Conservation (phyloP, 345 rosid species). For the Sonneratia caseolaris region DNA sequence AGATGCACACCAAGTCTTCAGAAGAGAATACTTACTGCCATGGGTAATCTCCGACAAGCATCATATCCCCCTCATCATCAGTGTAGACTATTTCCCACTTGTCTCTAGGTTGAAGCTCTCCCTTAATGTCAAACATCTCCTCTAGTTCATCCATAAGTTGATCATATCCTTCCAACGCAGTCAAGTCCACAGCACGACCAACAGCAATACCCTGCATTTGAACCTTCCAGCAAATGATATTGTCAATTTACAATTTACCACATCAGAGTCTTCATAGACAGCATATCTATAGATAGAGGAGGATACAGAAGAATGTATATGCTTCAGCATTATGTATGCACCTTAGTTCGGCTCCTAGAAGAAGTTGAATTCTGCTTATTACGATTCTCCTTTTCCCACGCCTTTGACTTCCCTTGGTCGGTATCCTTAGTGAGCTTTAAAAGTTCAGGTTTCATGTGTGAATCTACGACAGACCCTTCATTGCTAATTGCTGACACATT, state of each 20-base stretch:
- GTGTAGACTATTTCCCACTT: constrained; percentile 86
- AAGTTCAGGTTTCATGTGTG: constrained; percentile 40
- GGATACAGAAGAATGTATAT: background rate
- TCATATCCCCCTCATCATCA: constrained; percentile 90
- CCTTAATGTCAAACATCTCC: constrained; percentile 68
- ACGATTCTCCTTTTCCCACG: constrained; percentile 50
- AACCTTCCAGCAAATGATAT: constrained; percentile 33
- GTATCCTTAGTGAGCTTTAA: constrained; percentile 41
- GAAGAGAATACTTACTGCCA: constrained; percentile 57
- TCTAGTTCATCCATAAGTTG: constrained; percentile 73
- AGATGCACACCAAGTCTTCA: background rate
- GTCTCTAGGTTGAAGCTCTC: constrained; percentile 44
- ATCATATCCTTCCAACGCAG: constrained; percentile 45
- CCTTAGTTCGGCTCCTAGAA: constrained; percentile 68
- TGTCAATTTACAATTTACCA: background rate
- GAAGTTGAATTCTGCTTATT: constrained; percentile 43
- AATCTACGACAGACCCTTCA: constrained; percentile 27
- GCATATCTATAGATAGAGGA: background rate
- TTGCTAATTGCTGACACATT: constrained; percentile 17
- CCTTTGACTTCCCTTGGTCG: constrained; percentile 30
- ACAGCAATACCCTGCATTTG: constrained; percentile 88
- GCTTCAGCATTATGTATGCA: constrained; percentile 3
- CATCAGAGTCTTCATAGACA: too few species aligned
- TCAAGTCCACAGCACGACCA: constrained; percentile 85
- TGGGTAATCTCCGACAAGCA: constrained; percentile 94